Evolutionary conservation across 176 grass and related monocot species (phyloP), one percentile per base, ranked within the genome.

Genomic region (Phoenix roebelenii): DNA sequence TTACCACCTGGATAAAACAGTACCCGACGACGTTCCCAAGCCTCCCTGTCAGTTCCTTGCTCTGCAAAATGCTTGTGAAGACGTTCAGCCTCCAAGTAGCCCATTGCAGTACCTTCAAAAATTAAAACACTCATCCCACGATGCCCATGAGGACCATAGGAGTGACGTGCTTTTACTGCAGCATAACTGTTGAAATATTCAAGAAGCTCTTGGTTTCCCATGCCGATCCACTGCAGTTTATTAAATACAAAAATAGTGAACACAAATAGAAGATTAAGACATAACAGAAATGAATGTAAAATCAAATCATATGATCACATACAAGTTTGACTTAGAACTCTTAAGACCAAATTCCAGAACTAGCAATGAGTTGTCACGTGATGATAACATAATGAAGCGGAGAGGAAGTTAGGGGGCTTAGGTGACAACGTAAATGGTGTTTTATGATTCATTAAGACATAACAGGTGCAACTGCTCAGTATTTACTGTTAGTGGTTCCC

Each of bases 171-270:
- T 80, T 89, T 98, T 30, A 51, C 86, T 18, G 73, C 72, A 68
- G 63, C 81, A 74, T 98, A 98, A 14, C 72, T 19, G 55, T 35
- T 70, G 35, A 98, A 98, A 74, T 98, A 92, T 1, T 85, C 84
- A 1, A 98, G 64, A 3, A 98, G 80, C 64, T 98, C 93, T 76
- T 83, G 79, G 56, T 83, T 98, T 55, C 88, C 93, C 87, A 89
- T 98, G 24, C 93, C 93, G 67, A 68, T 53, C 80, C 86, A 84
- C 86, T 98, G 72, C 18, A 77, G 25, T 50, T 52, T 12, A 3
- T 44, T 14, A 9, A 12, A 12, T 44, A 44, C 28, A 9, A 44
- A 44, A 44, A 61, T 22, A 55, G 12, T 23, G 15, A 74, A 82
- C 29, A 51, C 72, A 1, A 69, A n/a, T 22, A 68, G 63, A 24